Percentiles rank a stretch among this genome's conserved stretches.
These are phyloP conservation scores for Colletotrichum sp. DNA, from an alignment of 2,329 filamentous ascomycete genomes.

Conservation along the genomic window DNA sequence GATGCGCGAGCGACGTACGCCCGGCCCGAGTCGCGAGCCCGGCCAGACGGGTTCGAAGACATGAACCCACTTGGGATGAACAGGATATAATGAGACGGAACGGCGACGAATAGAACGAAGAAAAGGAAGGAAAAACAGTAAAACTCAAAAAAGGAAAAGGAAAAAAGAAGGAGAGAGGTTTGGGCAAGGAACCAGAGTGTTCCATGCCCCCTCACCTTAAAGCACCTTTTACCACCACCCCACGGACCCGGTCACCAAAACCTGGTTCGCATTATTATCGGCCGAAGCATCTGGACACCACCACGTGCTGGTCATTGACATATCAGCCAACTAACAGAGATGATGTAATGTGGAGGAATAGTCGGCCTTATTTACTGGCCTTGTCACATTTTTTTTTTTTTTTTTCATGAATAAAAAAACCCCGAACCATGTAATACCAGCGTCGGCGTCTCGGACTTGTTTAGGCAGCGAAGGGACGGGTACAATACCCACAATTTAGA, in stretches of 20 bases:
- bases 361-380: not conserved
- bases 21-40: conserved; percentile 27
- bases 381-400: not conserved
- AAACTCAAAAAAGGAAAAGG: not conserved
- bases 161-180: not conserved
- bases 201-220: not conserved
- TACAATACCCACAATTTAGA: conserved; percentile 4
- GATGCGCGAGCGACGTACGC: conserved; percentile 47
- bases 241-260: not conserved
- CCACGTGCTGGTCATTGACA: not conserved
- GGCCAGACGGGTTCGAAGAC: conserved; percentile 36
- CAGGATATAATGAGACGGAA: conserved; percentile 44
- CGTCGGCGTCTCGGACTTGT: conserved; percentile 22
- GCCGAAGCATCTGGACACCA: not conserved
- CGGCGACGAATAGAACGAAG: not conserved
- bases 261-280: not conserved
- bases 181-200: not conserved
- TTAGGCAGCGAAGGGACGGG: conserved; percentile 7
- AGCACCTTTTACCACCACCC: not conserved
- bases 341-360: conserved; percentile 9
- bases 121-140: not conserved
- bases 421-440: conserved; percentile 11
- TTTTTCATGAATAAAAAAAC: not conserved
- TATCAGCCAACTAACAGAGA: not conserved
- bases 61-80: conserved; percentile 65